phyloP scores from a whole-genome alignment of 768 basidiomycete species.

The Agaricus blazei region DNA sequence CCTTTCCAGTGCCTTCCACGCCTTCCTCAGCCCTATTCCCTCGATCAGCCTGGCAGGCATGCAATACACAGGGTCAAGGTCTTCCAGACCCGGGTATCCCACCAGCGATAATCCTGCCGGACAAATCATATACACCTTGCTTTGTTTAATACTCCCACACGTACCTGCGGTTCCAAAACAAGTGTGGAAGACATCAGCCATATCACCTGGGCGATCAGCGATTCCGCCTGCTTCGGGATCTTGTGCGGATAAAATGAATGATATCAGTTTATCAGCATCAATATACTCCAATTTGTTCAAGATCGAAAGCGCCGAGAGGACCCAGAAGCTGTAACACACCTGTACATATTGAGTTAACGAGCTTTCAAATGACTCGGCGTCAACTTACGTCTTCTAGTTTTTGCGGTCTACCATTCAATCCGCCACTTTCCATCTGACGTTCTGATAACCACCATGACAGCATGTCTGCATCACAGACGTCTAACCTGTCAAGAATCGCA shows the following conservation, averaged over 20 bases:
- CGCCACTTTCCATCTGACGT: constrained; percentile 88
- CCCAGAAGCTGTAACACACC: constrained; percentile 99
- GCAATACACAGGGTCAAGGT: constrained; percentile 93
- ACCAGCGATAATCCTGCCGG: constrained; percentile 74
- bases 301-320: constrained; percentile 83
- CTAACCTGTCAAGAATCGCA: constrained; percentile 80
- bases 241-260: constrained; percentile 88
- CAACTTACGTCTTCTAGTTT: constrained; percentile 88
- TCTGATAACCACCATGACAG: constrained; percentile 93
- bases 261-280: constrained; percentile 66
- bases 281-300: constrained; percentile 84
- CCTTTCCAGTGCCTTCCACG: constrained; percentile 53
- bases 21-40: constrained; percentile 61
- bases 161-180: constrained; percentile 84
- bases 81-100: constrained; percentile 78
- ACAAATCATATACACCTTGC: background rate
- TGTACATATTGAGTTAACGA: constrained; percentile 20
- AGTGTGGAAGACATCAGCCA: constrained; percentile 98
- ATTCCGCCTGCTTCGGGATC: constrained; percentile 91
- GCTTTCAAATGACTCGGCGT: background rate
- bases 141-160: constrained; percentile 4
- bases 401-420: constrained; percentile 95
- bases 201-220: constrained; percentile 88
- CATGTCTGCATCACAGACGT: constrained; percentile 73
- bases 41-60: constrained; percentile 83